A percentile compares a stretch with the other conserved stretches of the same genome.
phyloP scores from a whole-genome alignment of 352 stramenopile species.

The Pythium apleroticum region DNA sequence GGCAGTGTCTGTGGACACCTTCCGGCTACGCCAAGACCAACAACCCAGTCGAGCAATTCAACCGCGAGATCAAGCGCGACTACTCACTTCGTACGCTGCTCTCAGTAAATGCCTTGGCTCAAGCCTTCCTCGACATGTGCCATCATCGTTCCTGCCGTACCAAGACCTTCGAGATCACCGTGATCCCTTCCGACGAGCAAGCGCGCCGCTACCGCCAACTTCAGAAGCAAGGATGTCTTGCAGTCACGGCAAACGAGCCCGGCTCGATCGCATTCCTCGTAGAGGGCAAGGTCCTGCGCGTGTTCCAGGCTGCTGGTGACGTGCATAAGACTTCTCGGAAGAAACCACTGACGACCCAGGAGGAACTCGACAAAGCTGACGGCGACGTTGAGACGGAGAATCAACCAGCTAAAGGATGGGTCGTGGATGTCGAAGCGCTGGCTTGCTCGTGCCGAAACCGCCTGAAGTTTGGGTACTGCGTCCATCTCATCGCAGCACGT shows the following conservation, averaged over 20 bases:
- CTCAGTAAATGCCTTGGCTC: conserved; percentile 2
- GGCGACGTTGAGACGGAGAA: not conserved
- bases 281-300: not conserved
- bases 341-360: not conserved
- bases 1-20: not conserved
- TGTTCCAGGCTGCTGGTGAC: not conserved
- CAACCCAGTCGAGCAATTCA: conserved; percentile 9
- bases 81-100: conserved; percentile 5
- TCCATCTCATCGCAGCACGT: conserved; percentile 16
- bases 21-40: conserved; percentile 4
- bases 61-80: conserved; percentile 15
- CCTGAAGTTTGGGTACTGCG: conserved; percentile 14
- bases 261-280: conserved; percentile 1
- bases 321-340: not conserved
- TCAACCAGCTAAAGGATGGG: conserved; percentile 9
- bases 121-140: conserved; percentile 3
- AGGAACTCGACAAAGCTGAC: conserved; percentile 3
- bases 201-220: not conserved
- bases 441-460: conserved; percentile 11
- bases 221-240: not conserved
- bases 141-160: not conserved
- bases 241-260: not conserved
- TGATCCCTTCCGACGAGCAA: not conserved
- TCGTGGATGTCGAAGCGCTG: conserved; percentile 11
- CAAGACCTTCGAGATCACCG: not conserved